Evolutionary conservation across 1,284 basidiomycete species (phyloP).

Genomic region (Cerioporus squamosus): DNA sequence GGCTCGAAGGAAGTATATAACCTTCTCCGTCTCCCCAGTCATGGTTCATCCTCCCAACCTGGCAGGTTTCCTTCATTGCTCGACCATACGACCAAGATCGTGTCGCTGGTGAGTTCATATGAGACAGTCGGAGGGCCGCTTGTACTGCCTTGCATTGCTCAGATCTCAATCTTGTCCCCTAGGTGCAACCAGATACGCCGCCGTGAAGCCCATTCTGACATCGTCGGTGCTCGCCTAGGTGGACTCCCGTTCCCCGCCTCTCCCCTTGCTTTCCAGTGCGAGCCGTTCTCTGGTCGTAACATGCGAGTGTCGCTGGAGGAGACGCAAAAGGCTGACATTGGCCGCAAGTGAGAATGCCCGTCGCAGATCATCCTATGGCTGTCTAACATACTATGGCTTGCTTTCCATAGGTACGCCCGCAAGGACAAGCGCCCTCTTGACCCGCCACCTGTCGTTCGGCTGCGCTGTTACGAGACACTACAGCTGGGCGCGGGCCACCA

Average conservation of each 20-base stretch:
- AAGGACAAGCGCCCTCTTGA: constrained; percentile 47
- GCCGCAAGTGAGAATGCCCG: constrained; percentile 18
- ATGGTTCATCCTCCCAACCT: too few relatives aligned
- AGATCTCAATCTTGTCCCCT: too few relatives aligned
- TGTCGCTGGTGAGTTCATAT: too few relatives aligned
- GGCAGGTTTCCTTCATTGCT: neutral
- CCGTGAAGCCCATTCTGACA: too few relatives aligned
- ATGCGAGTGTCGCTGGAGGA: constrained; percentile 18
- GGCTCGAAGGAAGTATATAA: neutral
- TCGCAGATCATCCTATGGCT: too few relatives aligned
- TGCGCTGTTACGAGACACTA: constrained; percentile 33
- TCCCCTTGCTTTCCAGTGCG: neutral
- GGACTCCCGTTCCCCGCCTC: too few relatives aligned
- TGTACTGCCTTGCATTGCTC: too few relatives aligned
- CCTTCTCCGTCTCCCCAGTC: neutral
- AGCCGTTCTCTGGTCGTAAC: constrained; percentile 8
- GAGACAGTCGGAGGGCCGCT: too few relatives aligned
- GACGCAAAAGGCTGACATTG: constrained; percentile 22
- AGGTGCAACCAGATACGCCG: too few relatives aligned
- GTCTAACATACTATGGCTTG: neutral
- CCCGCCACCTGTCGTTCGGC: constrained; percentile 45
- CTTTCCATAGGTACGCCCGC: constrained; percentile 38
- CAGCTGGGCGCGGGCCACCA: constrained; percentile 32
- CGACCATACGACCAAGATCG: too few relatives aligned
- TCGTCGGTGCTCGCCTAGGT: too few relatives aligned